These are phyloP conservation scores for Psidium guajava DNA, from an alignment of 345 rosid species.

Conservation along the genomic window DNA sequence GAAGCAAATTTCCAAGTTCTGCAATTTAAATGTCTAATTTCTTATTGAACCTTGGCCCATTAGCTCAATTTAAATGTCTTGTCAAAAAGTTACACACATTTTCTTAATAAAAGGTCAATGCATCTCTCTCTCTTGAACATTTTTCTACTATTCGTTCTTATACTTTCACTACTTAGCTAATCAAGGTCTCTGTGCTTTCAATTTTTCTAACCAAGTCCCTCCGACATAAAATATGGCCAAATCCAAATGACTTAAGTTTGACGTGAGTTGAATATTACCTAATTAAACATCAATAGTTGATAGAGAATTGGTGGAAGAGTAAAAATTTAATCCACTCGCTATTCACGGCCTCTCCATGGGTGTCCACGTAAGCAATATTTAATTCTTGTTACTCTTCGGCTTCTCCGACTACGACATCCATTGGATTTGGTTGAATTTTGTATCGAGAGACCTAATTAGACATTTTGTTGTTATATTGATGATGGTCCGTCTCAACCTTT, in stretches of 20 bases:
- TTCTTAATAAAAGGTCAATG: background rate
- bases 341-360: background rate
- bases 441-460: too few relatives aligned
- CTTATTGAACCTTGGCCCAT: background rate
- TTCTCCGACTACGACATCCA: rapidly evolving
- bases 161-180: background rate
- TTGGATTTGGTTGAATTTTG: background rate
- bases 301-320: background rate
- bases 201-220: background rate
- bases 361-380: background rate
- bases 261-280: background rate
- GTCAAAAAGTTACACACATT: background rate
- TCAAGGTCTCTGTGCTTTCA: background rate
- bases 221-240: background rate
- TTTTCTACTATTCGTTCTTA: background rate
- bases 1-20: background rate
- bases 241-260: background rate
- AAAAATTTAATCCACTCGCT: background rate
- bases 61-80: background rate
- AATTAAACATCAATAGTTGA: background rate
- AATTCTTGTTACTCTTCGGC: background rate
- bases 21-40: background rate
- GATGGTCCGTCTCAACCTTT: too few relatives aligned
- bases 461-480: too few relatives aligned
- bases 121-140: background rate